Percentiles rank a stretch among this genome's conserved stretches.
Conservation (phyloP, 495 filamentous ascomycete genomes). For the Oidiodendron maius region DNA sequence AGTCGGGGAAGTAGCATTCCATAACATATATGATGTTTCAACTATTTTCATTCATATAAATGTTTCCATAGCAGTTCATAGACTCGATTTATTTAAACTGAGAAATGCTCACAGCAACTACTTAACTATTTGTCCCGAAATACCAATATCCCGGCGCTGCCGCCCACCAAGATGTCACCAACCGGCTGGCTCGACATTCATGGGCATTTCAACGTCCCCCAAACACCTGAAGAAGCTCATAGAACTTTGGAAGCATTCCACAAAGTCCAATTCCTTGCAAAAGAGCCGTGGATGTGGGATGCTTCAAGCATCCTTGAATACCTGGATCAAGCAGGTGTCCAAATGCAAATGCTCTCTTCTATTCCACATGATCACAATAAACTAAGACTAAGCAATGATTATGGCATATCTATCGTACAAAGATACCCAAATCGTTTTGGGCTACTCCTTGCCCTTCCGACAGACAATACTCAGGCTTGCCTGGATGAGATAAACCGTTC, state of each 20-base stretch:
- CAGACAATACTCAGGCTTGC: not conserved
- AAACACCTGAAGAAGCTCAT: not conserved
- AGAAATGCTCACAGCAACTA: too few relatives aligned
- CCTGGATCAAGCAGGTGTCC: not conserved
- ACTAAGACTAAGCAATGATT: not conserved
- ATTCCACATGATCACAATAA: not conserved
- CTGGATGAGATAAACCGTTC: not conserved
- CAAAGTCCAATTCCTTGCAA: not conserved
- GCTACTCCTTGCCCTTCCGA: conserved; percentile 2
- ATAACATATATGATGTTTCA: too few relatives aligned
- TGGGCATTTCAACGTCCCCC: not conserved
- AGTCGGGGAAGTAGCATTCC: too few relatives aligned
- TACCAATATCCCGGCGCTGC: too few relatives aligned
- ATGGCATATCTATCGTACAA: not conserved
- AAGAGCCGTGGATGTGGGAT: not conserved
- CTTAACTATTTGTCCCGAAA: too few relatives aligned
- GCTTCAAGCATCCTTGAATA: not conserved
- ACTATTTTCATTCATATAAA: too few relatives aligned
- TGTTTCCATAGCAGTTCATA: too few relatives aligned
- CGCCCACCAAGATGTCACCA: not conserved
- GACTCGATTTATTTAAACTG: too few relatives aligned
- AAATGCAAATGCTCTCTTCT: conserved; percentile 5
- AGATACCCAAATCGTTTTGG: conserved; percentile 3
- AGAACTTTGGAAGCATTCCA: not conserved
- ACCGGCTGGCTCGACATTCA: conserved; percentile 2